phyloP scores from a whole-genome alignment of 164 flowering plant genomes.

The Litsea cubeba region DNA sequence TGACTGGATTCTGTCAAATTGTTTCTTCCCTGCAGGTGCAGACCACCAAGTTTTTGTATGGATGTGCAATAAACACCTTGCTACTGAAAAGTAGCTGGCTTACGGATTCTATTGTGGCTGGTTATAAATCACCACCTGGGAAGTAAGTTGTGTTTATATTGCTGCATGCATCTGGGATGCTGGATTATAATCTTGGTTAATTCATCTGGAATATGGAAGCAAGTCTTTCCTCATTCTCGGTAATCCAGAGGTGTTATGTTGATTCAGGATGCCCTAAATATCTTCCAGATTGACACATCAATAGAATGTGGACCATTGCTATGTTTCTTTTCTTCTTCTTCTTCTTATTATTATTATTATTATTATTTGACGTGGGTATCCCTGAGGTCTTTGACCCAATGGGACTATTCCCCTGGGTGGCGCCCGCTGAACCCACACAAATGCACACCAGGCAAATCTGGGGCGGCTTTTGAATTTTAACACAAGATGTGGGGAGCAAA shows the following conservation, averaged over 20 bases:
- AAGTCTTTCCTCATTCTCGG: not conserved
- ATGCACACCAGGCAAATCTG: no score
- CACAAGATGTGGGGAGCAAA: no score
- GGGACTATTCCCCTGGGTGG: no score
- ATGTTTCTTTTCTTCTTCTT: no score
- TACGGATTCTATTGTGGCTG: constrained; percentile 55
- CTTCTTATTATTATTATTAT: no score
- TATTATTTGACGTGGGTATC: no score
- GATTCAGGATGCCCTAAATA: not conserved
- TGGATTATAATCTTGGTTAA: no score
- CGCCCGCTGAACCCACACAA: no score
- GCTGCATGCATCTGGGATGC: not conserved
- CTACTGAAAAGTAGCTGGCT: constrained; percentile 63
- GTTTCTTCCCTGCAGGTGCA: constrained; percentile 41
- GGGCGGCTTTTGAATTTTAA: no score
- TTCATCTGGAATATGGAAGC: no score
- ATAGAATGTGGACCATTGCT: not conserved
- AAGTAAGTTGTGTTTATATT: constrained; percentile 42
- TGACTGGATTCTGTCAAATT: not conserved
- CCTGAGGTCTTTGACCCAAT: no score
- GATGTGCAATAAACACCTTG: constrained; percentile 67
- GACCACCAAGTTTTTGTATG: constrained; percentile 75
- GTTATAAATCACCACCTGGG: constrained; percentile 48
- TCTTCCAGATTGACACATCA: not conserved
- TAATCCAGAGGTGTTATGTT: not conserved